phyloP scores from a whole-genome alignment of 2,329 filamentous ascomycete genomes.

The Tolypocladium guangdongense region DNA sequence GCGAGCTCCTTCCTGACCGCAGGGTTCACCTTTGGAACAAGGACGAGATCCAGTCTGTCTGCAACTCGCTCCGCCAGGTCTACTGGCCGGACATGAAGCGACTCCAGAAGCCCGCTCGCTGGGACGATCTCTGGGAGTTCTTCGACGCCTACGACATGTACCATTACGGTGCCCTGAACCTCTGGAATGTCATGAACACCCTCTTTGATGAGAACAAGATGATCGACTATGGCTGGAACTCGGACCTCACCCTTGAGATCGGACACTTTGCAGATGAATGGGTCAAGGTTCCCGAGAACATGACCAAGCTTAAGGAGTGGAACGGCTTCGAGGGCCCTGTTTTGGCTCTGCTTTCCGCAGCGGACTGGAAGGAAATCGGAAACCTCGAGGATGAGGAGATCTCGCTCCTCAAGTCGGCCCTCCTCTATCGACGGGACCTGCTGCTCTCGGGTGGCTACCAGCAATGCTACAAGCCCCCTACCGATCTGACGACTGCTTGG shows the following conservation, averaged over 20 bases:
- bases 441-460: constrained; percentile 10
- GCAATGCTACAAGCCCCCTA: constrained; percentile 7
- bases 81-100: constrained; percentile 24
- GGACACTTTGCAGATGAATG: constrained; percentile 27
- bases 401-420: constrained; percentile 19
- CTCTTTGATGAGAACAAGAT: constrained; percentile 28
- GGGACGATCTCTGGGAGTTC: constrained; percentile 33
- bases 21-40: constrained; percentile 26
- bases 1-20: constrained; percentile 15
- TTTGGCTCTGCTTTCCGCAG: constrained; percentile 13
- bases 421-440: constrained; percentile 19
- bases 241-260: constrained; percentile 14
- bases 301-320: constrained; percentile 20
- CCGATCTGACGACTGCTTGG: constrained; percentile 16
- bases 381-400: constrained; percentile 17
- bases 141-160: constrained; percentile 39
- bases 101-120: constrained; percentile 20
- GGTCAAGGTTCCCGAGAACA: constrained; percentile 18
- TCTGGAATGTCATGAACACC: constrained; percentile 34
- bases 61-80: constrained; percentile 26
- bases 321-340: constrained; percentile 13
- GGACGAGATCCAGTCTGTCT: constrained; percentile 25
- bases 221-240: constrained; percentile 16
- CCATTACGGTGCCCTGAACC: constrained; percentile 33
- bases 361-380: constrained; percentile 18